Evolutionary conservation across 1,139 yeast species (phyloP).

Genomic region (Suhomyces bolitotheri): DNA sequence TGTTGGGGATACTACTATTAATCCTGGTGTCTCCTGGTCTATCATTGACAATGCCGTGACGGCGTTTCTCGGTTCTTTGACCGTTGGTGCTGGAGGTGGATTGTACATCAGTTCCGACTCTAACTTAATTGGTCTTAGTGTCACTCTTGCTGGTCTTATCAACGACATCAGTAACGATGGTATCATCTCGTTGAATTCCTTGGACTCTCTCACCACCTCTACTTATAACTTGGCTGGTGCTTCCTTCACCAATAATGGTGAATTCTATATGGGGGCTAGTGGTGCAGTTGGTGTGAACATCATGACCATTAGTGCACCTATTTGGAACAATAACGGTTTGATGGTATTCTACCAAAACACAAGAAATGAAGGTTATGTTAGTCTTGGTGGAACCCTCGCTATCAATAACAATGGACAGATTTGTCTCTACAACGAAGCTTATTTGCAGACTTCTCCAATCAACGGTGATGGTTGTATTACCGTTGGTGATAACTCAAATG

Average conservation of each 20-base stretch:
- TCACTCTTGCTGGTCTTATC: slow-evolving; percentile 12
- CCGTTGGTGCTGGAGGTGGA: slow-evolving; percentile 26
- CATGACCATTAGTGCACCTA: slow-evolving; percentile 21
- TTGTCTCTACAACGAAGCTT: slow-evolving; percentile 28
- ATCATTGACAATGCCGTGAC: slow-evolving; percentile 30
- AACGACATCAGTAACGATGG: slow-evolving; percentile 16
- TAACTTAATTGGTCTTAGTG: slow-evolving; percentile 10
- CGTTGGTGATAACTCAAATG: slow-evolving; percentile 24
- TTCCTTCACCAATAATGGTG: slow-evolving; percentile 29
- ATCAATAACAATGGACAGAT: slow-evolving; percentile 33
- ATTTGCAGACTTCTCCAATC: slow-evolving; percentile 26
- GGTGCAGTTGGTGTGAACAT: slow-evolving; percentile 22
- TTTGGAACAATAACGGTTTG: slow-evolving; percentile 30
- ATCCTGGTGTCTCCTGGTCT: slow-evolving; percentile 35
- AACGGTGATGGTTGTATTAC: slow-evolving; percentile 32
- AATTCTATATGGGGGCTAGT: slow-evolving; percentile 28
- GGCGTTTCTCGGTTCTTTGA: slow-evolving; percentile 25
- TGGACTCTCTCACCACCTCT: slow-evolving; percentile 17
- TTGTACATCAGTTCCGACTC: slow-evolving; percentile 20
- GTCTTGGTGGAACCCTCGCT: slow-evolving; percentile 22
- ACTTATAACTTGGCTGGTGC: slow-evolving; percentile 21
- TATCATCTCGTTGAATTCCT: slow-evolving; percentile 15
- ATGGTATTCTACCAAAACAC: slow-evolving; percentile 24
- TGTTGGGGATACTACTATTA: too few species aligned
- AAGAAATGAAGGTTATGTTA: slow-evolving; percentile 21